Evolutionary conservation across 208 protist genomes (phyloP), one percentile per base, ranked within the genome.

Genomic region (Balamuthia mandrillaris): DNA sequence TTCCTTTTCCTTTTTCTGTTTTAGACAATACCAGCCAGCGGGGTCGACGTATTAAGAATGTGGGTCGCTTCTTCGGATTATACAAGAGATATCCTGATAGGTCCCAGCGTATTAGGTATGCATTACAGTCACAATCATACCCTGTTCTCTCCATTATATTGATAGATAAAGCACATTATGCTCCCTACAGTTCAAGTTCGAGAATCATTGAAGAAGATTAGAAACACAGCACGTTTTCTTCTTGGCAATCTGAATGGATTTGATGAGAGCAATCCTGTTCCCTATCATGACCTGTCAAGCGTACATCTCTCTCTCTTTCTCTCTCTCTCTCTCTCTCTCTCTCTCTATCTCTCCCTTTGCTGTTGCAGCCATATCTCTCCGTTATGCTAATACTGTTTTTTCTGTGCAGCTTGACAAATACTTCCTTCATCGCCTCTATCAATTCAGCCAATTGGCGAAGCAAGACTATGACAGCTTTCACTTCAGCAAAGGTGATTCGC

Each of bases 61-160:
- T 96, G 94, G 95, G 92, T 92, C 14, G 52, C 90, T 0, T 91
- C 86, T 0, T 56, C 61, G 0, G 92, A 96, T 47, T 95, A 92
- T 61, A 85, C 88, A 3, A 31, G 56, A 27, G 95, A 96, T 63
- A 82, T 95, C 33, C 70, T 65, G 21, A 88, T 96, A 52, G 91
- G 94, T 18, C 44, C 56, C 16, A 51, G 35, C n/a, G 74, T 65
- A 12, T 31, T 81, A n/a, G 29, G 74, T 61, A 60, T 29, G 3
- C 12, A 5, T 33, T 14, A 44, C n/a, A 88, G 27, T 9, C 33
- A 6, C 16, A 1, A 70, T 1, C 29, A 68, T 31, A n/a, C 35
- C 72, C 56, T 21, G 24, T 68, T 10, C 60, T 68, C 31, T 84
- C 27, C 14, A 14, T 31, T 21, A 10, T 58, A 39, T 58, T 82